phyloP scores from a whole-genome alignment of 345 rosid genomes.

The Moricandia arvensis region DNA sequence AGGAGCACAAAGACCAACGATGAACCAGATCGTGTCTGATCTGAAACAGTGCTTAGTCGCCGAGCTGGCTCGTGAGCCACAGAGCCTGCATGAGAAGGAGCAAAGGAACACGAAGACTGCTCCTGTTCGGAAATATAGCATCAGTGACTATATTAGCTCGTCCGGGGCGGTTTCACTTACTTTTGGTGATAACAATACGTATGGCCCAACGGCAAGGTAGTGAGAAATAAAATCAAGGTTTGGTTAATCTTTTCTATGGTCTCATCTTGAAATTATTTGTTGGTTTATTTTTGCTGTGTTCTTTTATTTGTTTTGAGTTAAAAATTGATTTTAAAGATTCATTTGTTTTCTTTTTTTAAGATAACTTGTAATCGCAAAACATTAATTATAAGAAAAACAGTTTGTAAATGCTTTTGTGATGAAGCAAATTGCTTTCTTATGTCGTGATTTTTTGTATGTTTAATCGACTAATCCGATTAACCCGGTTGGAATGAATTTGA shows the following conservation, averaged over 20 bases:
- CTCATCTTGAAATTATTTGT: background rate
- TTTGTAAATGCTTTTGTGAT: background rate
- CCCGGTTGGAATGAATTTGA: too few species aligned
- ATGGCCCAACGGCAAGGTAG: conserved; percentile 40
- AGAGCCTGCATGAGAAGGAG: conserved; percentile 9
- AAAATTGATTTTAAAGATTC: background rate
- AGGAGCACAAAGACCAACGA: conserved; percentile 32
- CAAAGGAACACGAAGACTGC: background rate
- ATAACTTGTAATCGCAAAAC: background rate
- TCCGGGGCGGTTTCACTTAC: conserved; percentile 28
- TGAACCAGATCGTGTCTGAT: conserved; percentile 36
- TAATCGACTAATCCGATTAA: too few species aligned
- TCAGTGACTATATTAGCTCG: conserved; percentile 21
- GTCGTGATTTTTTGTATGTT: background rate
- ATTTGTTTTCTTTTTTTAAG: conserved; percentile 6
- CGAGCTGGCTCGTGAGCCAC: conserved; percentile 35
- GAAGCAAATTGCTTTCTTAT: background rate
- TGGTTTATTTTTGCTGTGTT: background rate
- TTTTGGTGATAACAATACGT: conserved; percentile 23
- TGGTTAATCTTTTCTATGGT: background rate
- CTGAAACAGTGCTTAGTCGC: conserved; percentile 34
- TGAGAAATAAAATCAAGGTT: background rate
- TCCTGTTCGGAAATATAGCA: background rate
- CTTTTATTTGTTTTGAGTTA: background rate
- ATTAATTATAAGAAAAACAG: background rate